Evolutionary conservation across 805 yeast species (phyloP).

Genomic region (Pichia pseudocactophila): DNA sequence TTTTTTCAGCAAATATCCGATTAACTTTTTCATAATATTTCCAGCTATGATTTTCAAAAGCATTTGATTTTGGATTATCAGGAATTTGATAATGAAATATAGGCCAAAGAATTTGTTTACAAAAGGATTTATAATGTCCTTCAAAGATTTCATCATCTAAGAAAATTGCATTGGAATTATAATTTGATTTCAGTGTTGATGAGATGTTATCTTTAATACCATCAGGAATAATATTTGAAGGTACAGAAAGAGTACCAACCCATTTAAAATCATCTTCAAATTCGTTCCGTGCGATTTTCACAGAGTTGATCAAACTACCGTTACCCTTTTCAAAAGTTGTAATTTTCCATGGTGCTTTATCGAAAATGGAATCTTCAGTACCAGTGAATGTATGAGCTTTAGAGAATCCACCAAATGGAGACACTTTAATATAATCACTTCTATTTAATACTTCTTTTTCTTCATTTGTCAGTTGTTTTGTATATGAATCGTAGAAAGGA

Average conservation of each 20-base stretch:
- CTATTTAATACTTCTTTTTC: conserved; percentile 9
- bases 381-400: conserved; percentile 41
- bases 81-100: conserved; percentile 90
- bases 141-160: conserved; percentile 73
- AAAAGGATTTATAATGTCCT: conserved; percentile 86
- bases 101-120: conserved; percentile 96
- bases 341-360: conserved; percentile 64
- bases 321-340: conserved; percentile 69
- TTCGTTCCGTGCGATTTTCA: conserved; percentile 46
- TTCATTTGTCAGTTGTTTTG: conserved; percentile 5
- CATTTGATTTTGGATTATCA: conserved; percentile 87
- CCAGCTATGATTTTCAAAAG: conserved; percentile 95
- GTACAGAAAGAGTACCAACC: conserved; percentile 92
- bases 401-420: conserved; percentile 72
- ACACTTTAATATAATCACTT: conserved; percentile 27
- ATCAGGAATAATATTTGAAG: conserved; percentile 70
- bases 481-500: conserved; percentile 1
- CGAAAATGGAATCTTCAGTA: conserved; percentile 38
- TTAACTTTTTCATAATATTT: conserved; percentile 69
- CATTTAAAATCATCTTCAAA: conserved; percentile 39
- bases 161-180: conserved; percentile 55
- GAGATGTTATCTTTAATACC: conserved; percentile 47
- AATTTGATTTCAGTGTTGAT: conserved; percentile 35
- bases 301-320: conserved; percentile 82
- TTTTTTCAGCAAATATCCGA: conserved; percentile 67